These are phyloP conservation scores for Raddia guianensis DNA, from an alignment of 176 grass and related monocot species.

Conservation along the genomic window DNA sequence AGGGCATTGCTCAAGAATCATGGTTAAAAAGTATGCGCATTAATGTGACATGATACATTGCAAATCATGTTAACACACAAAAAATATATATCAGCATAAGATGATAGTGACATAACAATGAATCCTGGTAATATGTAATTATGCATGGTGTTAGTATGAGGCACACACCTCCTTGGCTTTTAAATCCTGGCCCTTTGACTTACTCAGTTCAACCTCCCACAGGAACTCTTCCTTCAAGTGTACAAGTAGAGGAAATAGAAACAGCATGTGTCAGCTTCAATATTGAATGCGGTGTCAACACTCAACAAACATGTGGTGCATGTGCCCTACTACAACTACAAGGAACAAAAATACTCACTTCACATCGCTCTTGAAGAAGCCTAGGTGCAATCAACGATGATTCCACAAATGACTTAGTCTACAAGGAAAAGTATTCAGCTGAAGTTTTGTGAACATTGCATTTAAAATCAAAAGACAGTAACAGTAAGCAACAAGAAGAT, in stretches of 20 bases:
- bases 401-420: slow-evolving; percentile 93
- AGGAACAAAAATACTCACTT: slow-evolving; percentile 63
- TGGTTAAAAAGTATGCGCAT: neutral
- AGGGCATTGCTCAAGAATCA: slow-evolving; percentile 18
- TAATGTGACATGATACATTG: slow-evolving; percentile 16
- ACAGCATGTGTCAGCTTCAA: slow-evolving; percentile 34
- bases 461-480: slow-evolving; percentile 12
- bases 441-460: slow-evolving; percentile 24
- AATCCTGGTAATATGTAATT: slow-evolving; percentile 23
- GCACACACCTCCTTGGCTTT: slow-evolving; percentile 86
- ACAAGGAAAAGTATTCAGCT: slow-evolving; percentile 25
- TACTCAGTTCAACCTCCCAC: slow-evolving; percentile 89
- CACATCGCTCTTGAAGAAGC: slow-evolving; percentile 97
- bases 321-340: slow-evolving; percentile 33
- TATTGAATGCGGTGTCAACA: slow-evolving; percentile 28
- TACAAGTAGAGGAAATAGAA: slow-evolving; percentile 37
- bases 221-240: slow-evolving; percentile 92
- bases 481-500: neutral
- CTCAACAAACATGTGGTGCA: slow-evolving; percentile 3
- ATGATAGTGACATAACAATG: neutral
- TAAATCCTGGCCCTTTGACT: slow-evolving; percentile 85
- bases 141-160: slow-evolving; percentile 2
- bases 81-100: slow-evolving; percentile 12
- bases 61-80: slow-evolving; percentile 1
- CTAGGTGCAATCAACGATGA: slow-evolving; percentile 57